Conservation (phyloP, 345 rosid species). For the Aquilaria malaccensis region DNA sequence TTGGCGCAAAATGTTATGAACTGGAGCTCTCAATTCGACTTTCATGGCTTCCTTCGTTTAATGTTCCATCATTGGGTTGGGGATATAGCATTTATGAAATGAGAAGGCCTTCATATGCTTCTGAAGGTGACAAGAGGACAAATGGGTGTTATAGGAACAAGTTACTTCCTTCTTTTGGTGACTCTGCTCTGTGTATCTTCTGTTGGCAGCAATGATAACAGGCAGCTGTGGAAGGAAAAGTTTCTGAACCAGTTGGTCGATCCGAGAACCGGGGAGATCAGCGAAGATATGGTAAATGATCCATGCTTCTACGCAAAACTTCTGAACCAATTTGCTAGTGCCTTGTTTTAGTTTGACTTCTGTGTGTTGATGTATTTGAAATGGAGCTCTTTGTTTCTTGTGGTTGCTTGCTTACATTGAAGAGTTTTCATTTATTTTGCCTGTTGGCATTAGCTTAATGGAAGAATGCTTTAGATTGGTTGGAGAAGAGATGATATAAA, state of each 20-base stretch:
- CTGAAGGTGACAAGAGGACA: conserved; percentile 14
- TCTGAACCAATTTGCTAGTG: neutral
- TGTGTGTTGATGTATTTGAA: too few species aligned
- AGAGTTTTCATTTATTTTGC: neutral
- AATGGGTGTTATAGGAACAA: conserved; percentile 24
- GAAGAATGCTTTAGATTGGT: too few species aligned
- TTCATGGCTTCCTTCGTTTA: too few species aligned
- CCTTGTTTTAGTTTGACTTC: too few species aligned
- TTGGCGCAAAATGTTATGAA: neutral
- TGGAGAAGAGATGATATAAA: too few species aligned
- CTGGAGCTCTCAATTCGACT: neutral
- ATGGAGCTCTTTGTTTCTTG: too few species aligned
- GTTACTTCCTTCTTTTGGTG: conserved; percentile 21
- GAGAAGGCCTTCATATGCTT: conserved; percentile 20
- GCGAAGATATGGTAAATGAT: conserved; percentile 42
- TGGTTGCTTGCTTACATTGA: too few species aligned
- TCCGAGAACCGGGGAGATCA: conserved; percentile 43
- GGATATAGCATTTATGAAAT: conserved; percentile 27
- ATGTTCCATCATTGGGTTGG: conserved; percentile 3
- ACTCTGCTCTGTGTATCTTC: conserved; percentile 25
- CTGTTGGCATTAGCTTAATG: neutral
- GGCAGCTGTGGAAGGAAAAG: conserved; percentile 28
- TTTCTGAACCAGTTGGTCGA: conserved; percentile 32
- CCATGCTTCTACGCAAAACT: neutral
- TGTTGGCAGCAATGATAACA: conserved; percentile 7